Evolutionary conservation across 805 yeast species (phyloP).

Genomic region (Saccharomycopsis fermentans): DNA sequence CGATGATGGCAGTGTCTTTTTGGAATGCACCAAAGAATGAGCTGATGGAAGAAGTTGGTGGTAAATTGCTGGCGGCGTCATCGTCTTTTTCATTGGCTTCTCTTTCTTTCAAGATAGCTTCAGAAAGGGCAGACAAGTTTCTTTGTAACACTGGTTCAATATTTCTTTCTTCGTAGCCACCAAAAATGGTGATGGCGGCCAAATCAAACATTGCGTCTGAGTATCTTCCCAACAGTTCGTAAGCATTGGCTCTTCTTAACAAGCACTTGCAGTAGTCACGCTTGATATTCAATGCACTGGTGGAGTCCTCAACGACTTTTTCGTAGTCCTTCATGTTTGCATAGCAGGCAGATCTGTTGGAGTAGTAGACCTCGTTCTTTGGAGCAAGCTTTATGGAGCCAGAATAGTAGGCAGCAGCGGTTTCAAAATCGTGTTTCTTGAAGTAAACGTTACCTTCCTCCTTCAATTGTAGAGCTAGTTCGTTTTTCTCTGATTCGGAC

Average conservation of each 20-base stretch:
- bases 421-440: slow-evolving; percentile 54
- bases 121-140: slow-evolving; percentile 73
- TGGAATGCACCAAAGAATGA: slow-evolving; percentile 85
- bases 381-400: slow-evolving; percentile 61
- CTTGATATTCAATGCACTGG: slow-evolving; percentile 73
- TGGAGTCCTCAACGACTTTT: slow-evolving; percentile 80
- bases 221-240: slow-evolving; percentile 69
- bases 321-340: slow-evolving; percentile 72
- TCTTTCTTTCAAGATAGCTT: slow-evolving; percentile 49
- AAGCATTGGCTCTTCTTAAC: slow-evolving; percentile 86
- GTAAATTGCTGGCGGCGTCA: slow-evolving; percentile 31
- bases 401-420: slow-evolving; percentile 73
- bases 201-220: slow-evolving; percentile 85
- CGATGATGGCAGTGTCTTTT: slow-evolving; percentile 41
- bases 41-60: slow-evolving; percentile 73
- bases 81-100: slow-evolving; percentile 32
- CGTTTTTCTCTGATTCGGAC: slow-evolving; percentile 42
- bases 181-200: slow-evolving; percentile 78
- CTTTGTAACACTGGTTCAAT: slow-evolving; percentile 79
- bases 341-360: slow-evolving; percentile 95
- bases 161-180: slow-evolving; percentile 70
- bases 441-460: slow-evolving; percentile 81
- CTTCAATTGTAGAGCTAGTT: slow-evolving; percentile 67
- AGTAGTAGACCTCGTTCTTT: slow-evolving; percentile 79
- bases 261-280: slow-evolving; percentile 90